phyloP scores from a whole-genome alignment of 192 early-diverging fungal species.

The Dissophora ornata region DNA sequence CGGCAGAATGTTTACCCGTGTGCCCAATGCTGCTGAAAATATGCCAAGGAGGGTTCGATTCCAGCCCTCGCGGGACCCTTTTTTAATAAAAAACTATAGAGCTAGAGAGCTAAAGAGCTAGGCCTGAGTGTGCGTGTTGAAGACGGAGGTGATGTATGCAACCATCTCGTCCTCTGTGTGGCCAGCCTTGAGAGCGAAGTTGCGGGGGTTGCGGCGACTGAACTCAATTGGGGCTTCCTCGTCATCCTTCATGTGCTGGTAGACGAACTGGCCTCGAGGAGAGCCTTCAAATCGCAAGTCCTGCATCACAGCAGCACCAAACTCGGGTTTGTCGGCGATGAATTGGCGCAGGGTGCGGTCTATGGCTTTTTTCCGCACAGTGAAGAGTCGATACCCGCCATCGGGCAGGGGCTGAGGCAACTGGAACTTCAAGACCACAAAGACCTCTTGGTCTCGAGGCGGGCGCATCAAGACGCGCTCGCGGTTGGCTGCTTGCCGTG shows the following conservation, averaged over 20 bases:
- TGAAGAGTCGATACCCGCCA: constrained; percentile 14
- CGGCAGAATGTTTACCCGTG: not conserved
- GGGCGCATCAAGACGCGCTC: constrained; percentile 14
- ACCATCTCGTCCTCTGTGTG: constrained; percentile 23
- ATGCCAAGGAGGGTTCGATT: too few species aligned
- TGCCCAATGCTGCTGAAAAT: too few species aligned
- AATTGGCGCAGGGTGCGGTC: constrained; percentile 5
- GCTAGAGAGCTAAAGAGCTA: not conserved
- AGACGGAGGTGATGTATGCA: constrained; percentile 13
- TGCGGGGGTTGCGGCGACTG: constrained; percentile 31
- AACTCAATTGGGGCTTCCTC: constrained; percentile 13
- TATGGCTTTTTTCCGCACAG: constrained; percentile 15
- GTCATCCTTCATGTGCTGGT: constrained; percentile 15
- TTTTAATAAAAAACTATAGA: too few species aligned
- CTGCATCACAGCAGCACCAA: constrained; percentile 18
- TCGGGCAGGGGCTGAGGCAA: constrained; percentile 13
- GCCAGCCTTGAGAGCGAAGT: constrained; percentile 18
- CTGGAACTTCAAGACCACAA: constrained; percentile 19
- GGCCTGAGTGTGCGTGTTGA: constrained; percentile 15
- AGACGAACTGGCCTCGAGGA: constrained; percentile 5
- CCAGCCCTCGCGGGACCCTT: too few species aligned
- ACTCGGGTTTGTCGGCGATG: constrained; percentile 8
- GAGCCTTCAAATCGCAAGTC: constrained; percentile 26
- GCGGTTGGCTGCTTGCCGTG: too few species aligned
- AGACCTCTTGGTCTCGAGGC: constrained; percentile 12